Percentiles rank a stretch among this genome's conserved stretches.
Evolutionary conservation across 352 stramenopile species (phyloP).

Genomic region (Pythium insidiosum): DNA sequence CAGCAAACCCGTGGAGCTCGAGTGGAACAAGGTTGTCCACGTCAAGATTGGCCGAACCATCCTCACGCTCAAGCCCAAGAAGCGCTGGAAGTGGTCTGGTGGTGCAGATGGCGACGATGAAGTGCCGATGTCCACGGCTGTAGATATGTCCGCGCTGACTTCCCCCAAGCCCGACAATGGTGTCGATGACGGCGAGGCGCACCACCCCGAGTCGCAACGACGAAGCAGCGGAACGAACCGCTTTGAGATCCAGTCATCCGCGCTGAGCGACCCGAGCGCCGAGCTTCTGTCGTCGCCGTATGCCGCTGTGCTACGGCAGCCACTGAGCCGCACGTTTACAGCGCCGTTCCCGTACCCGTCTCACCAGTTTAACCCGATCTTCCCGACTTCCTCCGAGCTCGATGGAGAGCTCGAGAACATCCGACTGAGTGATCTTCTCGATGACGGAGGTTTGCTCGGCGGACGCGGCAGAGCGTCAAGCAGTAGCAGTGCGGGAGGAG

Average conservation of each 20-base stretch:
- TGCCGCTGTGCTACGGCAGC: conserved; percentile 14
- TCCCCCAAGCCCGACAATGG: conserved; percentile 2
- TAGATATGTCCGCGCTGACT: conserved; percentile 1
- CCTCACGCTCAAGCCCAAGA: conserved; percentile 77
- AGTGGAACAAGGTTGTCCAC: conserved; percentile 78
- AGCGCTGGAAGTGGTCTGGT: conserved; percentile 73
- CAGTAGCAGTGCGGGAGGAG: not conserved
- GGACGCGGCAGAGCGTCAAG: not conserved
- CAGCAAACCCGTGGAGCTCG: conserved; percentile 66
- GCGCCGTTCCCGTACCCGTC: conserved; percentile 2
- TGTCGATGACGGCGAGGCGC: too few relatives aligned
- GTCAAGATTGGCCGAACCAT: conserved; percentile 84
- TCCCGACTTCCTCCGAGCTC: conserved; percentile 8
- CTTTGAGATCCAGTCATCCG: not conserved
- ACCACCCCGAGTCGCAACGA: too few relatives aligned
- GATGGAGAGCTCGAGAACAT: conserved; percentile 9
- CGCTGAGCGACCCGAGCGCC: conserved; percentile 14
- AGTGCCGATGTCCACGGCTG: conserved; percentile 1
- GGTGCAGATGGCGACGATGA: conserved; percentile 20
- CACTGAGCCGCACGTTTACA: conserved; percentile 15
- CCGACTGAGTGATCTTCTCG: conserved; percentile 14
- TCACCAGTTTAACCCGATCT: conserved; percentile 11
- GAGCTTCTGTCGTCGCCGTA: conserved; percentile 17
- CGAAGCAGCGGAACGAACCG: too few relatives aligned
- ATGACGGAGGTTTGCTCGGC: conserved; percentile 6